Conservation (phyloP, 768 basidiomycete genomes). For the Boletus pseudopeckii region DNA sequence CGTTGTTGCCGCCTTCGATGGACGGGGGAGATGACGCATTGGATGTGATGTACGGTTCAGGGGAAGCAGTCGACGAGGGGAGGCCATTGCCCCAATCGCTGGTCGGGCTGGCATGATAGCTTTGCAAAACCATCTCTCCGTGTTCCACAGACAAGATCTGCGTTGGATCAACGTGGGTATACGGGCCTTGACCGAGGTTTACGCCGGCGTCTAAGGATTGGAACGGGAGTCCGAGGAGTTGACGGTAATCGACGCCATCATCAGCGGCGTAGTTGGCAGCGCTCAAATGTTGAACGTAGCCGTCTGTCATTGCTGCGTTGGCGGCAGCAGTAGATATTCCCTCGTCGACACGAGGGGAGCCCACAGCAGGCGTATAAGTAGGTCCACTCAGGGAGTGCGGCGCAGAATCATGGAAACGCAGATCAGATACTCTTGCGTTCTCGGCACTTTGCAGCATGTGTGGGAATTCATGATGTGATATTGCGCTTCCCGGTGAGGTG, state of each 20-base stretch:
- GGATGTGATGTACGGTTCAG: slow-evolving; percentile 66
- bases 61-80: slow-evolving; percentile 70
- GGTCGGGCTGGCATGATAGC: slow-evolving; percentile 72
- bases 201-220: slow-evolving; percentile 46
- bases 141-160: slow-evolving; percentile 64
- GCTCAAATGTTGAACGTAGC: slow-evolving; percentile 60
- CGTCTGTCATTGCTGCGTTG: slow-evolving; percentile 67
- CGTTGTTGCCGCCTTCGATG: slow-evolving; percentile 43
- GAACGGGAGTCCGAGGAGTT: slow-evolving; percentile 65
- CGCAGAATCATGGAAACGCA: slow-evolving; percentile 31
- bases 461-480: slow-evolving; percentile 36
- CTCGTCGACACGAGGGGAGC: slow-evolving; percentile 37
- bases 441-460: slow-evolving; percentile 31
- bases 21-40: slow-evolving; percentile 75
- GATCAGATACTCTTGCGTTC: slow-evolving; percentile 26
- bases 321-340: slow-evolving; percentile 64
- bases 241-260: slow-evolving; percentile 58
- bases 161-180: slow-evolving; percentile 89
- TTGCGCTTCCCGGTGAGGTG: slow-evolving; percentile 32
- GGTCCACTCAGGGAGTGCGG: slow-evolving; percentile 28
- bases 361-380: slow-evolving; percentile 36
- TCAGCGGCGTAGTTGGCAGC: slow-evolving; percentile 53
- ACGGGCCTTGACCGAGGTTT: slow-evolving; percentile 45
- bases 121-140: slow-evolving; percentile 39
- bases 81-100: slow-evolving; percentile 79